A percentile compares a stretch with the other conserved stretches of the same genome.
phyloP scores from a whole-genome alignment of 225 moss, liverwort and hornwort genomes.

The Takakia lepidozioides region DNA sequence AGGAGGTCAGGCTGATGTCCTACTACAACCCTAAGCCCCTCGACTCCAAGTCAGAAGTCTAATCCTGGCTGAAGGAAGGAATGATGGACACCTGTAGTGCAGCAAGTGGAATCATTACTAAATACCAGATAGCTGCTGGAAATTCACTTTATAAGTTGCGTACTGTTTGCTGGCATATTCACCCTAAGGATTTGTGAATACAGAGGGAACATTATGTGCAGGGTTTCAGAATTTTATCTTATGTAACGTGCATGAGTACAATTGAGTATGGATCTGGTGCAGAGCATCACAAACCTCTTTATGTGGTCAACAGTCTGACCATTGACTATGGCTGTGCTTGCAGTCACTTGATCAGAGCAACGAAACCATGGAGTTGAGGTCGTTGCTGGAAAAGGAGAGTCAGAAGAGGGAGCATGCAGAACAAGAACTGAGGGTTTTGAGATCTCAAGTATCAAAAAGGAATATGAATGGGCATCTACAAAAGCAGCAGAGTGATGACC shows the following conservation, averaged over 20 bases:
- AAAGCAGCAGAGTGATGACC: constrained; percentile 50
- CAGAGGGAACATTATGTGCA: too few species aligned
- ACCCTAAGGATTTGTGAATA: too few species aligned
- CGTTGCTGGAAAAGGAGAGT: constrained; percentile 28
- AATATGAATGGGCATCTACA: constrained; percentile 30
- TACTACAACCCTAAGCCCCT: not conserved
- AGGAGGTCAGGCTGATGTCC: constrained; percentile 19
- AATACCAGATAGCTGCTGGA: too few species aligned
- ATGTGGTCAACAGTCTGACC: too few species aligned
- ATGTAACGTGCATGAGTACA: constrained; percentile 10
- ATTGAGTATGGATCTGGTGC: too few species aligned
- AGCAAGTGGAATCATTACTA: too few species aligned
- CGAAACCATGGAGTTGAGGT: constrained; percentile 28
- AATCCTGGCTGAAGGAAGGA: not conserved
- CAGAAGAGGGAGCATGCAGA: constrained; percentile 48
- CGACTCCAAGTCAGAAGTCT: not conserved
- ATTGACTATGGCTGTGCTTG: too few species aligned
- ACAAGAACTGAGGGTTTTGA: constrained; percentile 31
- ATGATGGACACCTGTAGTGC: too few species aligned
- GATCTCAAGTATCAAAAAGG: constrained; percentile 23
- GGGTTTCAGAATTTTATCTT: not conserved
- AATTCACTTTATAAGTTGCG: too few species aligned
- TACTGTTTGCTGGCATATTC: too few species aligned
- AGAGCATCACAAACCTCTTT: too few species aligned
- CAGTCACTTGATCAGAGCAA: constrained; percentile 7